Percentiles rank a stretch among this genome's conserved stretches.
phyloP scores from a whole-genome alignment of 768 basidiomycete species.

The Russula abietina region DNA sequence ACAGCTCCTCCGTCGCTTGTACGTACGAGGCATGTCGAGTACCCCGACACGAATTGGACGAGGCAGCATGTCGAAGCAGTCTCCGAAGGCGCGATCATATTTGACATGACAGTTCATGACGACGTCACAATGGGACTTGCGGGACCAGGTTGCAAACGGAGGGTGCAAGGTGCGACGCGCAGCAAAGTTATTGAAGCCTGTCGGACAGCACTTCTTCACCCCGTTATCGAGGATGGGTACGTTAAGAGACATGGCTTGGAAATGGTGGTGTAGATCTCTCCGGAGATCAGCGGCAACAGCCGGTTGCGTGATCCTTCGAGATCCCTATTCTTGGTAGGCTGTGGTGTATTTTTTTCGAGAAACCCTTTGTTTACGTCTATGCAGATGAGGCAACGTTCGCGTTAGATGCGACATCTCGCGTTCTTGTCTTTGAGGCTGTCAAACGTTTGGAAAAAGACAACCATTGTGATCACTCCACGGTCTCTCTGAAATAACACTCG shows the following conservation, averaged over 20 bases:
- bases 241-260: slow-evolving; percentile 76
- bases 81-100: slow-evolving; percentile 72
- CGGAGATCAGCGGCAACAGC: slow-evolving; percentile 87
- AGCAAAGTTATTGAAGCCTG: slow-evolving; percentile 78
- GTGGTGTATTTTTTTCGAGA: background rate
- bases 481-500: slow-evolving; percentile 64
- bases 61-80: slow-evolving; percentile 67
- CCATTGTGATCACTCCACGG: slow-evolving; percentile 96
- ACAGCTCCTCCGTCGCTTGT: slow-evolving; percentile 63
- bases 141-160: slow-evolving; percentile 36
- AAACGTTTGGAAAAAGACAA: slow-evolving; percentile 68
- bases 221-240: slow-evolving; percentile 82
- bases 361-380: slow-evolving; percentile 7
- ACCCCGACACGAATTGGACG: slow-evolving; percentile 68
- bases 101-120: slow-evolving; percentile 74
- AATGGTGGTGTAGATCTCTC: slow-evolving; percentile 70
- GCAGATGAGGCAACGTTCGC: slow-evolving; percentile 78
- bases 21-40: slow-evolving; percentile 63
- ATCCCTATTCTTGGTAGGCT: slow-evolving; percentile 86
- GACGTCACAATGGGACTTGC: slow-evolving; percentile 79
- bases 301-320: slow-evolving; percentile 75
- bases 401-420: slow-evolving; percentile 79
- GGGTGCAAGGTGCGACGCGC: slow-evolving; percentile 48
- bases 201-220: slow-evolving; percentile 77
- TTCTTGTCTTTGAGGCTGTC: slow-evolving; percentile 74